Base-by-base conservation (phyloP, 805 yeast species). In the Pichia ethanolica region DNA sequence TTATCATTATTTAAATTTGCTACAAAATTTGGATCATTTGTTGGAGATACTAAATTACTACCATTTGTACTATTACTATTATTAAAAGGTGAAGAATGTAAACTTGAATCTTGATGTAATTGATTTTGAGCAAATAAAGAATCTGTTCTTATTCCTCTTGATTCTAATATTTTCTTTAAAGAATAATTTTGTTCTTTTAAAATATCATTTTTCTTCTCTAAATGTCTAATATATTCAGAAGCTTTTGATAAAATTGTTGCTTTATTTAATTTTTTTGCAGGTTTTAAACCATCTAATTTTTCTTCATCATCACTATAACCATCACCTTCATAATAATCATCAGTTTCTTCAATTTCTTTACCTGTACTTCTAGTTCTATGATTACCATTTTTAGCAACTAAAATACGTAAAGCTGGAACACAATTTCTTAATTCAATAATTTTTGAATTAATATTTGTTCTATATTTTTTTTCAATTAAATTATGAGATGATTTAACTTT, bases 391-490 rank as follows among this genome's bases (percentile, higher is more conserved):
- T 45, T 64, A 4, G 71, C 63, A 13, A 67, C 63, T 26, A 68
- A 44, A 33, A 77, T 73, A 47, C 87, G 72, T 47, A 88, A 71
- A 4, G 93, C 70, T 2, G 96, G 96, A 32, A 87, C 95, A 33
- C 89, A 83, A 56, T 85, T 87, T 61, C 90, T 72, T 39, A 86
- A 73, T 38, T 82, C 85, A 42, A 79, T 62, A 45, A 86, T 86
- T 65, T 83, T 86, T 47, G 84, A 75, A 62, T 86, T 86, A 59
- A 86, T 84, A 59, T 86, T 86, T 12, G 89, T 83, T 61, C 95
- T 69, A 66, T 86, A 86, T 64, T 85, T 82, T 67, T 86, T 86
- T 61, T 87, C 95, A 57, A 86, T 84, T 74, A 86, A 77, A 61
- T 86, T 87, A 65, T 86, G 95, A 12, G 88, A 79, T 3, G 85